Evolutionary conservation across 768 basidiomycete genomes (phyloP).

Genomic region (Hericium erinaceus): DNA sequence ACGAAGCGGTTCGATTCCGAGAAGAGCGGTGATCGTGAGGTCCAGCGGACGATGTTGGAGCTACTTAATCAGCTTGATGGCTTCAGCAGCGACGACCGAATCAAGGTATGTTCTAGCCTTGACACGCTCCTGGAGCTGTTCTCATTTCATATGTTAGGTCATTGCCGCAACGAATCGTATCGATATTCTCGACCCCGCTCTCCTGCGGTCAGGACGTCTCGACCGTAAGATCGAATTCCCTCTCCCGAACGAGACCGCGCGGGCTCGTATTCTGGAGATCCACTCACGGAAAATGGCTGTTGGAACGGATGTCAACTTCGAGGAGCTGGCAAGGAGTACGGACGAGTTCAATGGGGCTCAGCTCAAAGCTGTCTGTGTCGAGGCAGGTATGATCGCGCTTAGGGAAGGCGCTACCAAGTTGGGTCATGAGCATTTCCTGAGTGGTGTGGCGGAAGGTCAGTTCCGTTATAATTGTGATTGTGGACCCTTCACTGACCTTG

Average conservation of each 20-base stretch:
- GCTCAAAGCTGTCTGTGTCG: constrained; percentile 95
- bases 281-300: constrained; percentile 95
- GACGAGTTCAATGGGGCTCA: constrained; percentile 99
- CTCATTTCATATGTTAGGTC: constrained; percentile 42
- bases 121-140: constrained; percentile 3
- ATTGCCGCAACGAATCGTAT: constrained; percentile 99
- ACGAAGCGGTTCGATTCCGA: constrained; percentile 98
- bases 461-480: background rate
- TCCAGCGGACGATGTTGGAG: constrained; percentile 99
- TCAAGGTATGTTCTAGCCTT: constrained; percentile 57
- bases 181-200: constrained; percentile 94
- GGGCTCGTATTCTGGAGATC: constrained; percentile 92
- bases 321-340: constrained; percentile 91
- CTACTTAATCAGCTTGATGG: constrained; percentile 97
- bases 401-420: constrained; percentile 86
- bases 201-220: constrained; percentile 95
- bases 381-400: constrained; percentile 98
- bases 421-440: constrained; percentile 92
- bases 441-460: constrained; percentile 80
- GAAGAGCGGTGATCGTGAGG: constrained; percentile 97
- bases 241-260: constrained; percentile 90
- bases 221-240: constrained; percentile 99
- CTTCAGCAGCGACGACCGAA: constrained; percentile 92
- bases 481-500: constrained; percentile 19
- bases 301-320: constrained; percentile 85